Evolutionary conservation across 2,329 filamentous ascomycete species (phyloP).

Genomic region (Penicillium sp.): DNA sequence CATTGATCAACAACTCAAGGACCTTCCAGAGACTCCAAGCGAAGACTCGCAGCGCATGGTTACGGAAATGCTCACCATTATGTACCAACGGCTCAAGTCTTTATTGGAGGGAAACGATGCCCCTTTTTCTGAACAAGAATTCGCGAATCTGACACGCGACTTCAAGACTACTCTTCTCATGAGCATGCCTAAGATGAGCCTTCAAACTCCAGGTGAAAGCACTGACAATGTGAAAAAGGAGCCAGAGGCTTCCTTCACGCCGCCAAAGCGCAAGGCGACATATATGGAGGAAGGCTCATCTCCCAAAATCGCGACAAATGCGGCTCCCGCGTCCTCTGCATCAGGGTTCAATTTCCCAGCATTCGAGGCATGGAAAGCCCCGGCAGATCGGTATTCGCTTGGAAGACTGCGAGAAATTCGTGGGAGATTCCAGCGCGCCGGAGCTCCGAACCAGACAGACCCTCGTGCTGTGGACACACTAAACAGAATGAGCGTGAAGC

Average conservation of each 20-base stretch:
- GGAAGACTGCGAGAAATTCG: slow-evolving; percentile 60
- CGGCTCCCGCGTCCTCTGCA: neutral
- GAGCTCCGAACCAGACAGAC: slow-evolving; percentile 63
- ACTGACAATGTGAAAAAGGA: slow-evolving; percentile 31
- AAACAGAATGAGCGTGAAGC: slow-evolving; percentile 59
- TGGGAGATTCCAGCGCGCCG: slow-evolving; percentile 57
- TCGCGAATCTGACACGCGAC: slow-evolving; percentile 51
- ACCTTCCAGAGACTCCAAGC: slow-evolving; percentile 68
- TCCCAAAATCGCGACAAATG: neutral
- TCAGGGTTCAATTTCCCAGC: neutral
- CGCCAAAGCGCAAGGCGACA: slow-evolving; percentile 26
- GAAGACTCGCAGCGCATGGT: slow-evolving; percentile 70
- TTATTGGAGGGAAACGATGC: slow-evolving; percentile 52
- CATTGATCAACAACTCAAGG: slow-evolving; percentile 60
- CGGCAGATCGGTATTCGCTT: slow-evolving; percentile 33
- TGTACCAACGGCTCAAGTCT: slow-evolving; percentile 61
- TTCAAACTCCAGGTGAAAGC: slow-evolving; percentile 43
- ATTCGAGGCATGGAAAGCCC: slow-evolving; percentile 27
- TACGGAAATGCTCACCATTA: slow-evolving; percentile 60
- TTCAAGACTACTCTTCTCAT: slow-evolving; percentile 57
- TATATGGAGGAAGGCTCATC: neutral
- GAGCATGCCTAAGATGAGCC: slow-evolving; percentile 46
- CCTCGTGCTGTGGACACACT: slow-evolving; percentile 65
- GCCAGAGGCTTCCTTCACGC: neutral
- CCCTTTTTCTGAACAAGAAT: slow-evolving; percentile 49